Percentiles rank a stretch among this genome's conserved stretches.
Conservation (phyloP, 2,329 filamentous ascomycete species). For the Saccharata proteae region DNA sequence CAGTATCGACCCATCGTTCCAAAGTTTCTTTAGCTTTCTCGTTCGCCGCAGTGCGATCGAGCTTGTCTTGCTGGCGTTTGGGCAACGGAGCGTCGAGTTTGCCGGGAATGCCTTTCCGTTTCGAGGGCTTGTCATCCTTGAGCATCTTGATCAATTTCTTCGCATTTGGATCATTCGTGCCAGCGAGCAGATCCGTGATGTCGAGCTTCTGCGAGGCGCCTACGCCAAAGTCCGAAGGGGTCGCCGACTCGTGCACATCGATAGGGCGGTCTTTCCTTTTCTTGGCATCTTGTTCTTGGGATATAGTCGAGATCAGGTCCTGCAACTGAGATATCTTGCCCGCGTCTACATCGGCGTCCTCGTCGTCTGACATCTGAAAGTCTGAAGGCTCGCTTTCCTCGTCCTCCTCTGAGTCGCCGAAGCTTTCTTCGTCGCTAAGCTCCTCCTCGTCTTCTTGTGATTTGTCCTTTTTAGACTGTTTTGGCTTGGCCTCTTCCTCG, state of each 20-base stretch:
- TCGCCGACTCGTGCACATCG: slow-evolving; percentile 45
- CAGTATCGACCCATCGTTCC: slow-evolving; percentile 84
- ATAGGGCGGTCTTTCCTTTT: slow-evolving; percentile 20
- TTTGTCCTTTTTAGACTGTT: slow-evolving; percentile 17
- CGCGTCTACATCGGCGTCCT: slow-evolving; percentile 34
- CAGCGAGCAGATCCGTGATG: slow-evolving; percentile 61
- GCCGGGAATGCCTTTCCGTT: slow-evolving; percentile 42
- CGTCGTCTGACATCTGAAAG: slow-evolving; percentile 35
- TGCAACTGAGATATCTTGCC: slow-evolving; percentile 51
- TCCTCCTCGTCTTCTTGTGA: slow-evolving; percentile 17
- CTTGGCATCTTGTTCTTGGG: slow-evolving; percentile 26
- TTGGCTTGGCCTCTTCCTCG: slow-evolving; percentile 14
- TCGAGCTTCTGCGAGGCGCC: slow-evolving; percentile 56
- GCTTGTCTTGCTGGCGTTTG: slow-evolving; percentile 72
- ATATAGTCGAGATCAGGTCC: slow-evolving; percentile 56
- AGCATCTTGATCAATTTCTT: slow-evolving; percentile 71
- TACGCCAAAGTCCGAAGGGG: slow-evolving; percentile 48
- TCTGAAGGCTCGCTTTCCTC: slow-evolving; percentile 37
- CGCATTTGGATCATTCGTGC: slow-evolving; percentile 60
- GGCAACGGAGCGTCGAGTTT: slow-evolving; percentile 75
- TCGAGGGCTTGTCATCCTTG: slow-evolving; percentile 50
- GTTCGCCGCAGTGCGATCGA: slow-evolving; percentile 73
- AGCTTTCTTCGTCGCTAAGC: slow-evolving; percentile 38
- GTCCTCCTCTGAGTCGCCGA: slow-evolving; percentile 39
- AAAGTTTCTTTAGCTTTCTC: slow-evolving; percentile 86